Percentiles rank a stretch among this genome's conserved stretches.
These are phyloP conservation scores for Amanita pallidorosea DNA, from an alignment of 768 basidiomycete species.

Conservation along the genomic window DNA sequence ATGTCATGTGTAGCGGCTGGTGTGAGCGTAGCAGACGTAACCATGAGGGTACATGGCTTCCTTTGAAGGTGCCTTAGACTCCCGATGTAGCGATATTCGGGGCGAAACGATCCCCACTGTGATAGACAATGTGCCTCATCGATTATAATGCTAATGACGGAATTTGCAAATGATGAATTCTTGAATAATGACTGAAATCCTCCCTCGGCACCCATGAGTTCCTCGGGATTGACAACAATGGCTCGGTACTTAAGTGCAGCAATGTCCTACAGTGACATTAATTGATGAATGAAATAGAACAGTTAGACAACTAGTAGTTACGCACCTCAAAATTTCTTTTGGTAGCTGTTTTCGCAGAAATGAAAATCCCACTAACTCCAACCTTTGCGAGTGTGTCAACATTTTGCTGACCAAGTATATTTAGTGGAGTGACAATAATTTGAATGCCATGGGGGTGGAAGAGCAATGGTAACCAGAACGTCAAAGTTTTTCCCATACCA, in stretches of 20 bases:
- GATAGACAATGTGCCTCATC: conserved; percentile 23
- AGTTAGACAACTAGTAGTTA: background rate
- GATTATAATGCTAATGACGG: conserved; percentile 16
- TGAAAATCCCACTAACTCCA: too few species aligned
- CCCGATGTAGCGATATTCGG: conserved; percentile 14
- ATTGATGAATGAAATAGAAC: background rate
- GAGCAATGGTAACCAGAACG: conserved; percentile 21
- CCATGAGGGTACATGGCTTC: background rate
- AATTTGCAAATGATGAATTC: conserved; percentile 9
- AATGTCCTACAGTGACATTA: conserved; percentile 10
- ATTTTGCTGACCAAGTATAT: too few species aligned
- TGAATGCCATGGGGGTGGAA: conserved; percentile 11
- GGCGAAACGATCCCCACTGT: conserved; percentile 17
- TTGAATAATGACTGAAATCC: conserved; percentile 8
- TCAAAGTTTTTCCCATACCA: conserved; percentile 19
- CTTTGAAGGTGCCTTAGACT: conserved; percentile 2
- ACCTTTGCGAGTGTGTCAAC: too few species aligned
- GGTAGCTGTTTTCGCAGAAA: conserved; percentile 13
- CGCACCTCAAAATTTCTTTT: conserved; percentile 10
- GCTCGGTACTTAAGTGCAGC: conserved; percentile 9
- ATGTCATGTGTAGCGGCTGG: background rate
- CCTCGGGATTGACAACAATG: conserved; percentile 16
- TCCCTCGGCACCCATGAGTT: conserved; percentile 7
- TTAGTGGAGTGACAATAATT: conserved; percentile 15
- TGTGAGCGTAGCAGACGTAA: background rate